These are phyloP conservation scores for Trichophyton schoenleinii DNA, from an alignment of 2,329 filamentous ascomycete species.

Conservation along the genomic window DNA sequence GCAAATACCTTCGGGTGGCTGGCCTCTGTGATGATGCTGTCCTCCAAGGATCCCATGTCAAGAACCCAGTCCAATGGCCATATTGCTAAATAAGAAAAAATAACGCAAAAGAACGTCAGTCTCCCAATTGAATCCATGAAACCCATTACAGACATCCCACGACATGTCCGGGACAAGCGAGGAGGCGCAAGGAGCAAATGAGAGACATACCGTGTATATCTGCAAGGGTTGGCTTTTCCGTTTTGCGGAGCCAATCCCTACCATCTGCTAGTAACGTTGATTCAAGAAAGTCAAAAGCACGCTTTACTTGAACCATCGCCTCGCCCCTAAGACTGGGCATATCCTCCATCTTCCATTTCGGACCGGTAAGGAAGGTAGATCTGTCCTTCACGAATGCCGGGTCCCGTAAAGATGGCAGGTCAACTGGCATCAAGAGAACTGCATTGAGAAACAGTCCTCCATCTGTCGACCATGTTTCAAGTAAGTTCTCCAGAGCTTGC, in stretches of 20 bases:
- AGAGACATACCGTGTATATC: constrained; percentile 49
- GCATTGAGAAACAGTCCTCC: constrained; percentile 44
- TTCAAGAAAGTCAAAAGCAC: constrained; percentile 49
- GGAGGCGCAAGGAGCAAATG: not conserved
- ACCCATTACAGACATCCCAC: not conserved
- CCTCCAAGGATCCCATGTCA: constrained; percentile 43
- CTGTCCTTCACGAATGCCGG: constrained; percentile 49
- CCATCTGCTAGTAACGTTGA: constrained; percentile 51
- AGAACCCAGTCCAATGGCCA: constrained; percentile 58
- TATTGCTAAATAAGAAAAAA: constrained; percentile 31
- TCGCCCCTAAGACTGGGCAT: constrained; percentile 40
- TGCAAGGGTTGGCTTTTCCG: constrained; percentile 42
- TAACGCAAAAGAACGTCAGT: not conserved
- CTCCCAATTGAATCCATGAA: not conserved
- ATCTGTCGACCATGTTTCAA: constrained; percentile 46
- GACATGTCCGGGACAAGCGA: not conserved
- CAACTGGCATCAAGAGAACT: constrained; percentile 44
- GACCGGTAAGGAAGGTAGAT: constrained; percentile 32
- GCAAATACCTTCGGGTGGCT: constrained; percentile 49
- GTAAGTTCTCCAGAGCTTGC: constrained; percentile 41
- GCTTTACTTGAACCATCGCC: constrained; percentile 43
- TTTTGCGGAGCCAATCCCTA: constrained; percentile 51
- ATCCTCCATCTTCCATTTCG: constrained; percentile 28
- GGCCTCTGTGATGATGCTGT: constrained; percentile 38
- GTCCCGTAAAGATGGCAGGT: constrained; percentile 44